phyloP scores from a whole-genome alignment of 2,329 filamentous ascomycete genomes.

The Pestalotiopsis sp. region DNA sequence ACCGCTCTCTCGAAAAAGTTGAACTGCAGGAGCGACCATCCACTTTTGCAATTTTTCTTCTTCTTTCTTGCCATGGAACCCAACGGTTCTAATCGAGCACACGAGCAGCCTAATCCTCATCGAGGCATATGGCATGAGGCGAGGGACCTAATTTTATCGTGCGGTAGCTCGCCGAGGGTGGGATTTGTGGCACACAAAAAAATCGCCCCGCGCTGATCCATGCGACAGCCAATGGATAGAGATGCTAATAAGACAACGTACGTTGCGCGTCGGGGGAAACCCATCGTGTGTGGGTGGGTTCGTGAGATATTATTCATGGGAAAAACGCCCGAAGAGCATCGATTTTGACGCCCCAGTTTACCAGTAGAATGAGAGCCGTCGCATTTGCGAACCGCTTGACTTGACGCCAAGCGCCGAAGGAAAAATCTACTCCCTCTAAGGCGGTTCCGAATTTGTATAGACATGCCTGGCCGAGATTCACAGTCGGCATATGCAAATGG shows the following conservation, averaged over 20 bases:
- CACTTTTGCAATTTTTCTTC: not conserved
- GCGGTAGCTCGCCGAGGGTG: not conserved
- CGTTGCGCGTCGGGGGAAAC: not conserved
- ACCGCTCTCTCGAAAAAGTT: not conserved
- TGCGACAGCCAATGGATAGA: not conserved
- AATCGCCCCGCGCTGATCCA: not conserved
- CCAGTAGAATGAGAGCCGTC: not conserved
- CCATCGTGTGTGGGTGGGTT: not conserved
- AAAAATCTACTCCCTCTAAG: not conserved
- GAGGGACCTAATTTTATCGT: not conserved
- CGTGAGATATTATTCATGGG: not conserved
- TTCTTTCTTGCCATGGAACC: not conserved
- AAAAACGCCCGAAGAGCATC: not conserved
- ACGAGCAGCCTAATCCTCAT: not conserved
- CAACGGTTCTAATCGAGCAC: not conserved
- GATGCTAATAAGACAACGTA: not conserved
- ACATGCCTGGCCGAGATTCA: no score
- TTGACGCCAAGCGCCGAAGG: not conserved
- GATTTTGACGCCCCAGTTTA: not conserved
- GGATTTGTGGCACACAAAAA: not conserved
- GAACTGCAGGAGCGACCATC: not conserved
- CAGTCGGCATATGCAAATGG: not conserved
- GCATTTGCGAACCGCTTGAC: not conserved
- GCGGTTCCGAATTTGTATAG: not conserved
- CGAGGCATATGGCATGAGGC: not conserved